Percentiles rank a stretch among this genome's conserved stretches.
Evolutionary conservation across 2,329 filamentous ascomycete species (phyloP).

Genomic region (Colletotrichum sp.): DNA sequence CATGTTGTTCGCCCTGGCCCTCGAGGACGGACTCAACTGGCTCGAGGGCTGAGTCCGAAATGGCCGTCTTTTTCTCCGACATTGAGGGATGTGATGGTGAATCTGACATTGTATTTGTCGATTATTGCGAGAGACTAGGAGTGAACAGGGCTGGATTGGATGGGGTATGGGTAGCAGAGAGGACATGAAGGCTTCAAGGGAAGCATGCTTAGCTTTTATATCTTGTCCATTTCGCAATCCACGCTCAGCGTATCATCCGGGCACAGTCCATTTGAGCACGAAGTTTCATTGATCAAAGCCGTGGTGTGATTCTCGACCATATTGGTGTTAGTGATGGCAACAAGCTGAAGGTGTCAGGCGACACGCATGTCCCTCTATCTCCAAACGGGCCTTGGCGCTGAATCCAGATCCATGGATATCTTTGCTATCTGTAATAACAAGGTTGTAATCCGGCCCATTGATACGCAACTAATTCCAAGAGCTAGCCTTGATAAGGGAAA

Average conservation of each 20-base stretch:
- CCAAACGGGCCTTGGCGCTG: neutral
- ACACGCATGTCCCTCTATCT: neutral
- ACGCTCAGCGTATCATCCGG: neutral
- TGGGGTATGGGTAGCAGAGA: neutral
- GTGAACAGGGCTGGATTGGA: neutral
- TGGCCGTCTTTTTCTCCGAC: accelerated
- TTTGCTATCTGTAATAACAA: neutral
- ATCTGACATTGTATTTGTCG: neutral
- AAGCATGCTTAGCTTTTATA: neutral
- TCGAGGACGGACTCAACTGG: neutral
- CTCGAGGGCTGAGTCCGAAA: neutral
- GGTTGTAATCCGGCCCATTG: neutral
- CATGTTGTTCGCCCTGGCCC: neutral
- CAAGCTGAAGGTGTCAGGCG: neutral
- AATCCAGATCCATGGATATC: neutral
- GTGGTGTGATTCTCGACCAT: neutral
- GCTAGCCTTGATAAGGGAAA: neutral
- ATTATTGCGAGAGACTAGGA: neutral
- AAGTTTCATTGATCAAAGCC: neutral
- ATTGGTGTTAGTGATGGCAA: neutral
- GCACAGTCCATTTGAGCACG: accelerated
- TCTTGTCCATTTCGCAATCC: accelerated
- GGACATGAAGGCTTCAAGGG: neutral
- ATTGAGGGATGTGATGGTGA: neutral
- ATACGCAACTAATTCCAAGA: neutral